A percentile compares a stretch with the other conserved stretches of the same genome.
Conservation (phyloP, 805 yeast species). For the Komagataella ulmi region DNA sequence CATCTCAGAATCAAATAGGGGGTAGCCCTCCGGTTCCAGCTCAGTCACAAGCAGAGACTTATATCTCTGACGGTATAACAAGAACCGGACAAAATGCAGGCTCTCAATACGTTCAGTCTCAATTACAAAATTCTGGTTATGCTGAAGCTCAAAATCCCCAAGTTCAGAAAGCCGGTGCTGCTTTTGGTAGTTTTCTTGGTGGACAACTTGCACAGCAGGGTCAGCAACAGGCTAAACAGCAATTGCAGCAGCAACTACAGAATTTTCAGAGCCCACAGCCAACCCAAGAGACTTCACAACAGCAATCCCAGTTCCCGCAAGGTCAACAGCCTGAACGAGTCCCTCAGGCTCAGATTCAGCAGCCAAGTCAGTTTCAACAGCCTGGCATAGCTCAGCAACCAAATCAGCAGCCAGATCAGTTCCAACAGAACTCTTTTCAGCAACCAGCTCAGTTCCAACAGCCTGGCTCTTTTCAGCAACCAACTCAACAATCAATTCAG, state of each 20-base stretch:
- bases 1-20: neutral
- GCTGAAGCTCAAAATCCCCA: neutral
- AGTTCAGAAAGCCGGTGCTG: neutral
- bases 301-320: slow-evolving; percentile 2
- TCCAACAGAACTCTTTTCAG: no score
- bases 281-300: slow-evolving; percentile 1
- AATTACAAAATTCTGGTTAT: neutral
- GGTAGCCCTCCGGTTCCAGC: neutral
- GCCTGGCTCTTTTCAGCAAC: slow-evolving; percentile 2
- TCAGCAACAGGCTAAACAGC: neutral
- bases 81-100: neutral
- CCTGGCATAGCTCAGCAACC: slow-evolving; percentile 3
- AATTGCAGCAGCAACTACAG: slow-evolving; percentile 1
- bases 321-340: slow-evolving; percentile 5
- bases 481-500: no score
- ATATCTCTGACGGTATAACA: neutral
- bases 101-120: neutral
- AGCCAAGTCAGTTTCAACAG: slow-evolving; percentile 4
- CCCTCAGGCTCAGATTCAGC: slow-evolving; percentile 7
- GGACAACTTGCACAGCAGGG: neutral
- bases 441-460: slow-evolving; percentile 1
- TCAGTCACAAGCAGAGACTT: neutral
- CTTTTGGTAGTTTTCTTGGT: neutral
- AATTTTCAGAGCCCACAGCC: neutral
- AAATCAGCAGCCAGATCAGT: neutral